Evolutionary conservation across 2,329 filamentous ascomycete species (phyloP), one percentile per base, ranked within the genome.

Genomic region (Penicillium olsonii): DNA sequence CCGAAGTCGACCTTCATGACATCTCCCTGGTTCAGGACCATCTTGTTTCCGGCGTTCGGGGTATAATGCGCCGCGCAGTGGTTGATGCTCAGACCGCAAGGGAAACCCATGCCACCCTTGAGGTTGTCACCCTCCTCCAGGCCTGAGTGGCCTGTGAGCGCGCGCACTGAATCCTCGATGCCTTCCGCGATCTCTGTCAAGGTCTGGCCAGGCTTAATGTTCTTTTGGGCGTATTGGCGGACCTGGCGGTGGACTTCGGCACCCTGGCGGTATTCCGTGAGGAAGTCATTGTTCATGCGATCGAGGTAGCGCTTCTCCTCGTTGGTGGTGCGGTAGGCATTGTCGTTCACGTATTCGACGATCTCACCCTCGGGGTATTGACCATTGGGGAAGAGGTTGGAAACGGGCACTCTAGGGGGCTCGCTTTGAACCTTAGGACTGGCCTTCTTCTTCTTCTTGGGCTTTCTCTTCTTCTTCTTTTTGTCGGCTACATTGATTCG

Each of bases 211-310:
- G 90, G 90, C 76, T 87, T 87, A 66, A 94, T 88, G 65, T 80
- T 85, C 68, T 86, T 85, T 72, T 90, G 85, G 3, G 88, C 89
- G 81, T 88, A 92, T 69, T 90, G 85, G 42, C 90, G 85, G 49
- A 94, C 90, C 68, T 95, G 88, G 48, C 90, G 84, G 70, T 95
- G 90, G n/a, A 90, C 83, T 73, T 95, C 90, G n/a, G 90, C 88
- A 39, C 84, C 90, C 63, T 92, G 83, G 54, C 90, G 85, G 69
- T 92, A 95, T 64, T 95, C 90, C 53, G 81, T 78, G 44, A 95
- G 73, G 75, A 90, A 92, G 56, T 92, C 87, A 60, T 83, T 84
- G 70, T 90, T 87, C 76, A 90, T 83, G 64, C 87, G 87, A 69
- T 92, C 88, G 45, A 92, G 78, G 64, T 92, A 84, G 45, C 89